A percentile compares a stretch with the other conserved stretches of the same genome.
Conservation (phyloP, 163 green algal genomes). For the Scenedesmus sp. region DNA sequence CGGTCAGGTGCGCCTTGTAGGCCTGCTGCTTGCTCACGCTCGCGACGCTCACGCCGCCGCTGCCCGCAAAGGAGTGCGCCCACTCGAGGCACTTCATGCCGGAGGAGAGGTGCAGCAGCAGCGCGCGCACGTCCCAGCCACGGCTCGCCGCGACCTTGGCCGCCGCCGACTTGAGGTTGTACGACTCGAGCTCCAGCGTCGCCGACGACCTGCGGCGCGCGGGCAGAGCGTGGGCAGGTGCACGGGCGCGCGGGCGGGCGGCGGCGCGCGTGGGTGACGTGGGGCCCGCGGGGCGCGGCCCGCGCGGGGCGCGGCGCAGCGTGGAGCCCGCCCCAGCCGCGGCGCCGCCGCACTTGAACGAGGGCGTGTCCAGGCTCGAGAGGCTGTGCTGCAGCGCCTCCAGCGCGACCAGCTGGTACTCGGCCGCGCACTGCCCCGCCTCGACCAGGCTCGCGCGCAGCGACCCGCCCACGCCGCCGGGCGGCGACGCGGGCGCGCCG, state of each 20-base stretch:
- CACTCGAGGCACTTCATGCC: constrained; percentile 48
- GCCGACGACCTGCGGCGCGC: constrained; percentile 28
- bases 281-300: not conserved
- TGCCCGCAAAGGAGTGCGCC: constrained; percentile 39
- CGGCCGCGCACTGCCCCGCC: not conserved
- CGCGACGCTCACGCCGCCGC: constrained; percentile 22
- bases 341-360: constrained; percentile 26
- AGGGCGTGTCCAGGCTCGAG: constrained; percentile 18
- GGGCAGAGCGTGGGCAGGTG: no score
- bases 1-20: constrained; percentile 44
- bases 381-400: constrained; percentile 49
- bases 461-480: not conserved
- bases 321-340: not conserved
- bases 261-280: not conserved
- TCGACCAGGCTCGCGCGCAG: not conserved
- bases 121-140: constrained; percentile 41
- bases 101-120: constrained; percentile 32
- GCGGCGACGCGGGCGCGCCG: constrained; percentile 1
- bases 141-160: constrained; percentile 24
- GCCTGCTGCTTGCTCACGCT: constrained; percentile 43
- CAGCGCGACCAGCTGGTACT: constrained; percentile 28
- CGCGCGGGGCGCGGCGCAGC: not conserved
- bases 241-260: not conserved
- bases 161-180: constrained; percentile 7
- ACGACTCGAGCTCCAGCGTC: constrained; percentile 40